Conservation (phyloP, 75 land plant genomes). For the Cryptomeria japonica region DNA sequence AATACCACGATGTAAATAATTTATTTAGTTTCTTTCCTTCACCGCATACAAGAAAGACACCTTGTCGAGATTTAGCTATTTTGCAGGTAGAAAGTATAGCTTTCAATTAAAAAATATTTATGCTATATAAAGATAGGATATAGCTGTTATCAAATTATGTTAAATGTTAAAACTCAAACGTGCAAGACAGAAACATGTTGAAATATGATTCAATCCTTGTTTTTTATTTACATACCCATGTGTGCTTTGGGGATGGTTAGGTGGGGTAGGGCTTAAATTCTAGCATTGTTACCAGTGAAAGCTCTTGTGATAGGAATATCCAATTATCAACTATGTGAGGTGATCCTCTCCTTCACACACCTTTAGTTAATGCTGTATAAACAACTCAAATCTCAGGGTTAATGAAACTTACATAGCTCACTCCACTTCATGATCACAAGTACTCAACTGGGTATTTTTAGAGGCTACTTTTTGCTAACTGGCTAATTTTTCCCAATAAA, state of each 20-base stretch:
- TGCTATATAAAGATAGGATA: not conserved
- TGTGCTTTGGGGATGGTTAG: not conserved
- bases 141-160: not conserved
- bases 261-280: not conserved
- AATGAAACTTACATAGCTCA: not conserved
- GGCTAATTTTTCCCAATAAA: too few relatives aligned
- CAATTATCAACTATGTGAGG: not conserved
- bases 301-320: not conserved
- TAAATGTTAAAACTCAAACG: not conserved
- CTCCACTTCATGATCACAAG: not conserved
- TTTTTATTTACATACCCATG: not conserved
- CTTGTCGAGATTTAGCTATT: not conserved
- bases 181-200: not conserved
- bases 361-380: not conserved
- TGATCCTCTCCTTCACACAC: not conserved
- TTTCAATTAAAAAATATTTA: not conserved
- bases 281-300: not conserved
- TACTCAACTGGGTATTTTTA: not conserved
- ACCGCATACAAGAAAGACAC: not conserved
- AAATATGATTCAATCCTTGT: not conserved
- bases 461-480: too few relatives aligned
- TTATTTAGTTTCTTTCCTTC: not conserved
- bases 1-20: too few relatives aligned
- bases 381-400: not conserved
- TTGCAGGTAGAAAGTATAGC: not conserved